Conservation (phyloP, 2,329 filamentous ascomycete species). For the Colletotrichum sublineola region DNA sequence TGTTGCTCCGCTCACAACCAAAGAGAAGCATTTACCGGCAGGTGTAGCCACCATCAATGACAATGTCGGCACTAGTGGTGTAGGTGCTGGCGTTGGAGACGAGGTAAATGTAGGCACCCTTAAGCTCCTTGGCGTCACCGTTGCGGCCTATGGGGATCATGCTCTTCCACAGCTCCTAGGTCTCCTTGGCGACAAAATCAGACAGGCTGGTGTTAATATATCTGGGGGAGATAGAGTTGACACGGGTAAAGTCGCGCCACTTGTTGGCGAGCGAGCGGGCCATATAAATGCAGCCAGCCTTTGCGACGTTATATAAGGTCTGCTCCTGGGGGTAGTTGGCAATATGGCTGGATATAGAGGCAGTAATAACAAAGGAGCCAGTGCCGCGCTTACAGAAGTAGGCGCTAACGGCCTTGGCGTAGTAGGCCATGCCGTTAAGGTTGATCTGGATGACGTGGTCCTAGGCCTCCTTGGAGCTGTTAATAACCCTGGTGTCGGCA, state of each 20-base stretch:
- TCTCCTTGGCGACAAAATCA: conserved; percentile 74
- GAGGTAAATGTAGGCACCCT: conserved; percentile 84
- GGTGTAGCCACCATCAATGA: conserved; percentile 80
- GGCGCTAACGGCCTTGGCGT: conserved; percentile 72
- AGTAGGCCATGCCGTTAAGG: conserved; percentile 79
- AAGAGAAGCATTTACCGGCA: conserved; percentile 53
- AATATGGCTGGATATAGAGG: conserved; percentile 78
- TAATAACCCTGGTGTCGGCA: conserved; percentile 76
- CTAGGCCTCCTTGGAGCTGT: conserved; percentile 77
- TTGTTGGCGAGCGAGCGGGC: conserved; percentile 69
- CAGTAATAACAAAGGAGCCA: conserved; percentile 77
- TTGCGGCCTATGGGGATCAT: conserved; percentile 82
- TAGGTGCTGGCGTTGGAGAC: conserved; percentile 81
- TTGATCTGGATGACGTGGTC: conserved; percentile 73
- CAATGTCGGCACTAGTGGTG: conserved; percentile 78
- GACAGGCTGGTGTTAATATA: conserved; percentile 79
- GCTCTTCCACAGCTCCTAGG: conserved; percentile 78
- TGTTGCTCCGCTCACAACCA: conserved; percentile 19
- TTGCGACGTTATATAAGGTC: conserved; percentile 75
- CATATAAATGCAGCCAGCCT: conserved; percentile 66
- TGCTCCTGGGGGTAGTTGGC: conserved; percentile 79
- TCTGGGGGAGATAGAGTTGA: conserved; percentile 75
- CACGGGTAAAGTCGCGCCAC: conserved; percentile 76
- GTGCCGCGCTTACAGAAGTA: conserved; percentile 74
- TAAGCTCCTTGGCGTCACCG: conserved; percentile 77